Percentiles rank a stretch among this genome's conserved stretches.
phyloP scores from a whole-genome alignment of 2,329 filamentous ascomycete genomes.

The Xylogone sp. region DNA sequence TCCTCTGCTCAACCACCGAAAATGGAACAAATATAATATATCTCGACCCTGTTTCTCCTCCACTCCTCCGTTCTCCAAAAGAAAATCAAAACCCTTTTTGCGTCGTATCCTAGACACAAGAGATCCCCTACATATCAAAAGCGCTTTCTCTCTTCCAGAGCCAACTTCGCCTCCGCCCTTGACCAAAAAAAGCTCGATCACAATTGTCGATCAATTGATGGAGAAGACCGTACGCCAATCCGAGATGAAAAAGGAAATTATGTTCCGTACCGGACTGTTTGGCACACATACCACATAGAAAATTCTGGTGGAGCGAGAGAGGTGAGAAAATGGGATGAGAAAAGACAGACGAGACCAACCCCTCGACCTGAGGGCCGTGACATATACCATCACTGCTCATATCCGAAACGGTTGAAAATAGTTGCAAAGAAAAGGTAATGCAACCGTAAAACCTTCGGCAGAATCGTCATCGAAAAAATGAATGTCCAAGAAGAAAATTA shows the following conservation, averaged over 20 bases:
- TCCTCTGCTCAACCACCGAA: neutral
- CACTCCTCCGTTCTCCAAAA: neutral
- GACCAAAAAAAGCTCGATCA: neutral
- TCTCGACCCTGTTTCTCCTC: neutral
- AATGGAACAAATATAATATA: neutral
- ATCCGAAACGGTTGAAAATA: neutral
- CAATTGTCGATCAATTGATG: neutral
- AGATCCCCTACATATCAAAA: neutral
- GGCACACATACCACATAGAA: neutral
- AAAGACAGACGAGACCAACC: neutral
- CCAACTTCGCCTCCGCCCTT: neutral
- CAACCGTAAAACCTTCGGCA: neutral
- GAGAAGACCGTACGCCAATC: neutral
- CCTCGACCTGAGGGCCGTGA: neutral
- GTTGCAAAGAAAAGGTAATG: neutral
- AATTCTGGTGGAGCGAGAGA: neutral
- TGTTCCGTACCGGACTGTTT: too few relatives aligned
- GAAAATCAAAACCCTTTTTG: neutral
- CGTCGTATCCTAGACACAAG: neutral
- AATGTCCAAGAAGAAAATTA: neutral
- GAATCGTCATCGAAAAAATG: neutral
- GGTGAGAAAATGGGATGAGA: neutral
- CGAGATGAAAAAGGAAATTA: neutral
- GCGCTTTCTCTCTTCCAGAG: neutral
- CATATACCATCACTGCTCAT: neutral